Conservation (phyloP, 129 eudicot species). For the Oenanthe sinensis region DNA sequence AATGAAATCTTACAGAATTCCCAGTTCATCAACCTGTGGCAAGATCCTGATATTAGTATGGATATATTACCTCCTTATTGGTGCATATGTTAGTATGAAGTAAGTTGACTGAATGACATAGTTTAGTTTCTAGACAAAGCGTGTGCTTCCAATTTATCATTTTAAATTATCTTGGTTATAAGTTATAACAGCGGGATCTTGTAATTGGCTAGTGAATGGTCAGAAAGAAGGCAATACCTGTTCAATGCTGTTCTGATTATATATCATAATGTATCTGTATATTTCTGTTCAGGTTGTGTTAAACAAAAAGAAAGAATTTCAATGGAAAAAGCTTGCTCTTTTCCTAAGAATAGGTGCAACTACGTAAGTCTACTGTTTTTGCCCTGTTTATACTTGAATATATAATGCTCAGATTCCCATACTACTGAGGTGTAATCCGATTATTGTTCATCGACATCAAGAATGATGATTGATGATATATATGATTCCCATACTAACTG, state of each 20-base stretch:
- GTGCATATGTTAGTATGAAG: background rate
- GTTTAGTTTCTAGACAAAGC: background rate
- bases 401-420: background rate
- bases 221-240: background rate
- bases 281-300: slow-evolving; percentile 57
- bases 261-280: background rate
- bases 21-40: background rate
- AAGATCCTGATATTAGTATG: background rate
- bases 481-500: background rate
- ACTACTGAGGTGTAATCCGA: background rate
- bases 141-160: background rate
- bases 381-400: background rate
- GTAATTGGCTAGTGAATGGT: background rate
- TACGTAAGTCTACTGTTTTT: slow-evolving; percentile 30
- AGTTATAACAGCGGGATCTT: background rate
- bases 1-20: background rate
- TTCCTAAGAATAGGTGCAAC: slow-evolving; percentile 59
- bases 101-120: background rate
- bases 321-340: slow-evolving; percentile 79
- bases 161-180: background rate
- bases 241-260: background rate
- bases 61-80: too few relatives aligned
- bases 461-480: background rate
- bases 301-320: slow-evolving; percentile 73
- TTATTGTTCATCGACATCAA: background rate